phyloP scores from a whole-genome alignment of 2,329 filamentous ascomycete genomes.

The Elsinoe batatas region DNA sequence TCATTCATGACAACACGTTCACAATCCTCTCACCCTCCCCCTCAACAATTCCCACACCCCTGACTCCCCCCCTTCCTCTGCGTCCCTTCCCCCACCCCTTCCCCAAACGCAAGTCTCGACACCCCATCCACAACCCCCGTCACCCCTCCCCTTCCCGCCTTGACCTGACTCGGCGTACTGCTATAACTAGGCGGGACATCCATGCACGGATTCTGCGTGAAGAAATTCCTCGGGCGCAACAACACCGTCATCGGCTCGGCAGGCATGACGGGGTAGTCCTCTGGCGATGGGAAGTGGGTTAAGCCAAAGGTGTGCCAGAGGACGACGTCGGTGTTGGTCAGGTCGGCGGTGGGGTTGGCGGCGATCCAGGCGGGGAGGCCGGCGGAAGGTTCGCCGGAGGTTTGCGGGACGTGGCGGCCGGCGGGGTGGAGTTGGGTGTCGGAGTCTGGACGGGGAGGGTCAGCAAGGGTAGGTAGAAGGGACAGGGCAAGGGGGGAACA shows the following conservation, averaged over 20 bases:
- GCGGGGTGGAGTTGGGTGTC: conserved; percentile 79
- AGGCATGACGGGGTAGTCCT: conserved; percentile 91
- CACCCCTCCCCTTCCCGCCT: conserved; percentile 26
- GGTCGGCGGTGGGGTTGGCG: conserved; percentile 53
- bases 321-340: conserved; percentile 67
- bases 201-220: conserved; percentile 65
- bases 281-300: conserved; percentile 78
- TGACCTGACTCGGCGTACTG: conserved; percentile 60
- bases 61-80: conserved; percentile 27
- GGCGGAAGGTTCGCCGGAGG: conserved; percentile 64
- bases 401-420: conserved; percentile 79
- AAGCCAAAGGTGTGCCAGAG: conserved; percentile 92
- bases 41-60: conserved; percentile 15
- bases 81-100: conserved; percentile 26
- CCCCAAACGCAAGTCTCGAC: conserved; percentile 39
- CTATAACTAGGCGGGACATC: conserved; percentile 71
- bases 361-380: conserved; percentile 69
- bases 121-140: conserved; percentile 41
- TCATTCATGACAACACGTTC: too few species aligned
- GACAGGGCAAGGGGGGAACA: conserved; percentile 27
- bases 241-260: conserved; percentile 64
- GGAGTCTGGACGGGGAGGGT: conserved; percentile 43
- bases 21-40: not conserved
- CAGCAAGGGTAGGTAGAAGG: not conserved
- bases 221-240: conserved; percentile 73